Conservation (phyloP, 495 filamentous ascomycete genomes). For the Penicillium silybi region DNA sequence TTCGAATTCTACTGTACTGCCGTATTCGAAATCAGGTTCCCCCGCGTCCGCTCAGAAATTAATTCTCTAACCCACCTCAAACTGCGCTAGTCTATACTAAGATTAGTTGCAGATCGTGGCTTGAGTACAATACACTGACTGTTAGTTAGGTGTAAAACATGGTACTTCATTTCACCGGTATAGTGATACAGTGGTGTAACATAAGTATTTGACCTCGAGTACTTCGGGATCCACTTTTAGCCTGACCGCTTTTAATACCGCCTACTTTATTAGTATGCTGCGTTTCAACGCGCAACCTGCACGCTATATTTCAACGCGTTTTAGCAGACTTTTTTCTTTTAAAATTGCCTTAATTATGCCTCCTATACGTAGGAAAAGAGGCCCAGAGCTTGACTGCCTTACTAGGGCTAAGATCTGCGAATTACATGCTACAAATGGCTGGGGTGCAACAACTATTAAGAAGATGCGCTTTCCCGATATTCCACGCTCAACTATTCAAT, state of each 20-base stretch:
- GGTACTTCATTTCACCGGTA: too few relatives aligned
- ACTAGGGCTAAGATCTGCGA: constrained; percentile 1
- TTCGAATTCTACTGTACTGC: too few relatives aligned
- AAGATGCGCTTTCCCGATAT: constrained; percentile 6
- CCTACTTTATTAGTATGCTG: neutral
- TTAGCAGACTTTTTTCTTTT: neutral
- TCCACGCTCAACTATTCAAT: constrained; percentile 5
- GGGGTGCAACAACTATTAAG: neutral
- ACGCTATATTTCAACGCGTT: neutral
- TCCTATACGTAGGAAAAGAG: neutral
- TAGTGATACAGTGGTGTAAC: neutral
- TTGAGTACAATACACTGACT: too few relatives aligned
- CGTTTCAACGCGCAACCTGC: neutral
- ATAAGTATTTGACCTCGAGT: constrained; percentile 1
- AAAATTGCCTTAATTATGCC: neutral
- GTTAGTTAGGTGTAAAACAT: too few relatives aligned
- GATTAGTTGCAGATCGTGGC: too few relatives aligned
- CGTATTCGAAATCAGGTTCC: too few relatives aligned
- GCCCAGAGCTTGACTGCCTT: neutral
- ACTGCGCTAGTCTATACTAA: too few relatives aligned
- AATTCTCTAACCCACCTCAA: too few relatives aligned
- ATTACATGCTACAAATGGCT: neutral
- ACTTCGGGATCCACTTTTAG: neutral
- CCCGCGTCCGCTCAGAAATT: too few relatives aligned
- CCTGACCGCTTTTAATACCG: neutral